Percentiles rank a stretch among this genome's conserved stretches.
Conservation (phyloP, 805 yeast genomes). For the Deakozyma indianensis region DNA sequence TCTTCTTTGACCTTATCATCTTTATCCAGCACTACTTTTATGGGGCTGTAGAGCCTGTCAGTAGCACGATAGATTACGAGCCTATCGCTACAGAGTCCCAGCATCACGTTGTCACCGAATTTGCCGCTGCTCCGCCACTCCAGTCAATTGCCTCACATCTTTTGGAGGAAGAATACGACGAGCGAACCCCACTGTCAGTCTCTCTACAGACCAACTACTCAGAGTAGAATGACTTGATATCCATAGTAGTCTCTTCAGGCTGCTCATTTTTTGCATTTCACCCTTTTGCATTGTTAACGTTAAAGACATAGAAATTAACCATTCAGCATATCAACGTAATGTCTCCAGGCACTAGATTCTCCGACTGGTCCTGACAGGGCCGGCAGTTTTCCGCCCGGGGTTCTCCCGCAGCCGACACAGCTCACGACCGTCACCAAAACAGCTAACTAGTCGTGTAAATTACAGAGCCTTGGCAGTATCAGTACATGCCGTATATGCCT, state of each 20-base stretch:
- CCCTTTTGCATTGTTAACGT: too few species aligned
- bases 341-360: too few species aligned
- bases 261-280: neutral
- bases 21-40: conserved; percentile 18
- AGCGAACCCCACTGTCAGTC: conserved; percentile 1
- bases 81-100: neutral
- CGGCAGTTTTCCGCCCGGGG: too few species aligned
- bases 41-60: conserved; percentile 1
- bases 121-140: neutral
- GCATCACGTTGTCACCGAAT: neutral
- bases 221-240: neutral
- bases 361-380: too few species aligned
- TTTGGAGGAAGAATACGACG: neutral
- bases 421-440: too few species aligned
- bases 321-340: too few species aligned
- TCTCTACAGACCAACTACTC: neutral
- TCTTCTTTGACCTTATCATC: conserved; percentile 52
- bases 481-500: too few species aligned
- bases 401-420: too few species aligned
- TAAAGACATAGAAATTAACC: too few species aligned
- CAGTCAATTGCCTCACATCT: neutral
- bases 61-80: neutral
- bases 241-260: neutral
- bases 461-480: too few species aligned
- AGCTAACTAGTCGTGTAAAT: too few species aligned